Evolutionary conservation across 2,329 filamentous ascomycete genomes (phyloP), one percentile per base, ranked within the genome.

Genomic region (Bisporella sp.): DNA sequence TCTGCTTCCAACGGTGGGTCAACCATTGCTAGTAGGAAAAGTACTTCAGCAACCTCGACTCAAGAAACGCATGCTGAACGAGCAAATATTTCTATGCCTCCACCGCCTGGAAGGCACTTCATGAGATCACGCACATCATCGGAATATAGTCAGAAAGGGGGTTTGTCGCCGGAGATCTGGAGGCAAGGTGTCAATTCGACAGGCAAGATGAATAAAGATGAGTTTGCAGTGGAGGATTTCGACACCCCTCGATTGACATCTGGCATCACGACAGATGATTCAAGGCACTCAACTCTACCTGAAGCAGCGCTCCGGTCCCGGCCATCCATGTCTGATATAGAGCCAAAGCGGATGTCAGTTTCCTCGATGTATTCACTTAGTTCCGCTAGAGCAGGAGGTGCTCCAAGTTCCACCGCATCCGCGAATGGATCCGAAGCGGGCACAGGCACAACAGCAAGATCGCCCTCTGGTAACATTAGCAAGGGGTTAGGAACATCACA

Each of bases 351-450:
- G 46, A 73, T 86, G 64, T 90, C 86, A 29, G 77, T 85, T 53
- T 87, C 84, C 6, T 91, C 87, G 1, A 71, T 88, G 46, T 85
- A 86, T 62, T 89, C 85, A 32, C 69, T 86, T 29, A 78, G 79
- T 42, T 86, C 84, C 5, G 78, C 74, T 4, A 56, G 63, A 50
- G 62, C 61, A 39, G 61, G 62, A 48, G 77, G 77, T 43, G 70
- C 73, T 31, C 66, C 71, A 50, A 77, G 76, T 55, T 75, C 77
- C 13, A 71, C 75, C 32, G 71, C 71, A 13, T 81, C 79, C 47
- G 70, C 69, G 21, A 73, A 73, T 63, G 75, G 76, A 21, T 78
- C 78, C 48, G 79, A 84, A n/a, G 54, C 50, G 46, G 57, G 59
- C 12, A 54, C 47, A 21, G 55, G 53, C 28, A n/a, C 53, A n/a